Evolutionary conservation across 2,329 filamentous ascomycete species (phyloP), one percentile per base, ranked within the genome.

Genomic region (Apiospora pterosperma): DNA sequence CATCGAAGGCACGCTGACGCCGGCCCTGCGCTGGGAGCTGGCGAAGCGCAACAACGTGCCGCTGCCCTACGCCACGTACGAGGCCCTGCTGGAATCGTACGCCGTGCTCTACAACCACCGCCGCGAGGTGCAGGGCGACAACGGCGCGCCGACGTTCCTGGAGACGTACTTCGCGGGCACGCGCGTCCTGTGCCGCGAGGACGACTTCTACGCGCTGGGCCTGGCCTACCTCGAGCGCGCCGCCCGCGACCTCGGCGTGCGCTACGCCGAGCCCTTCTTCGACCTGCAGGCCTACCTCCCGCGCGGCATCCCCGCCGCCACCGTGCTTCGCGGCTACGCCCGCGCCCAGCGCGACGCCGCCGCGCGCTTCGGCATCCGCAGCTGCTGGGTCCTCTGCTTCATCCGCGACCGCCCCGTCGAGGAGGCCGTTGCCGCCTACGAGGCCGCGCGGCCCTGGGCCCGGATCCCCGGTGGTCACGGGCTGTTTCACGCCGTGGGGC

Each of bases 51-150:
- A 95, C 81, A 80, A 80, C 63, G 85, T 93, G 69, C 42, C 80
- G 2, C 82, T 93, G 2, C 88, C 16, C 91, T 76, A 77, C 59
- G 60, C 67, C 14, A 74, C 73, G 8, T 72, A 76, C 28, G 69
- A 76, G 25, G 75, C 87, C 1, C 84, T 94, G 11, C 79, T 81
- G 42, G 79, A 81, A 64, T 87, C 91, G 67, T 94, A 94, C 76
- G 79, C 83, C 64, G 76, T 80, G 66, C 94, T 93, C 77, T 83
- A 84, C 59, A 90, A 87, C 42, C 86, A 94, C 25, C 88, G 93
- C 72, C 90, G 93, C 77, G 79, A 80, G 59, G 71, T 78, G 21
- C 77, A 77, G 55, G 76, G 77, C 59, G 69, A 73, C 69, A 61
- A 69, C 52, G 73, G 72, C 60, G 67, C 71, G 14, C 71, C 71